These are phyloP conservation scores for Chloranthus sessilifolius DNA, from an alignment of 164 flowering plant species.

Conservation along the genomic window DNA sequence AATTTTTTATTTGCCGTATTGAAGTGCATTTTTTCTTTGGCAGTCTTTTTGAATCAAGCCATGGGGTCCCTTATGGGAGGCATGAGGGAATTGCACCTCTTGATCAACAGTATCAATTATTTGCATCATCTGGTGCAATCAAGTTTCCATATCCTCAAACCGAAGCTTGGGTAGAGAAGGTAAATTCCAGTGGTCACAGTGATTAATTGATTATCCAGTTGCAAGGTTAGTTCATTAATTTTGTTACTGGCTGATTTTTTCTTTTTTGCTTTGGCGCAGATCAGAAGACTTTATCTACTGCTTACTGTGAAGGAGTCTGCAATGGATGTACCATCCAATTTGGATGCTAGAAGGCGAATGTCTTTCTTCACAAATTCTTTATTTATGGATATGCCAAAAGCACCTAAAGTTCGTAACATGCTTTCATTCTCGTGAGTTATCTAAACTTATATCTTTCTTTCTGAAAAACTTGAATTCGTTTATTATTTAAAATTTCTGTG, in stretches of 20 bases:
- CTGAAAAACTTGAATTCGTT: too few relatives aligned
- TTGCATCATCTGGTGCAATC: slow-evolving; percentile 81
- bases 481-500: neutral
- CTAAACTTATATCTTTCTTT: neutral
- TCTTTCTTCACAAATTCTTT: slow-evolving; percentile 93
- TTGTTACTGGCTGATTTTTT: neutral
- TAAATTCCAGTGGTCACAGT: slow-evolving; percentile 13
- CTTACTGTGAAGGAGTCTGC: slow-evolving; percentile 97
- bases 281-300: slow-evolving; percentile 68
- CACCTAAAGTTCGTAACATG: slow-evolving; percentile 99
- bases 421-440: slow-evolving; percentile 89
- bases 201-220: too few relatives aligned
- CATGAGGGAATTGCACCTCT: slow-evolving; percentile 53
- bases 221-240: neutral
- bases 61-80: slow-evolving; percentile 50
- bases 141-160: slow-evolving; percentile 58
- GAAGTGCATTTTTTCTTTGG: neutral
- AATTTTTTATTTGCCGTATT: slow-evolving; percentile 3
- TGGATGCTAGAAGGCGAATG: slow-evolving; percentile 93
- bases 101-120: slow-evolving; percentile 65
- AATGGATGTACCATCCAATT: slow-evolving; percentile 95
- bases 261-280: slow-evolving; percentile 44
- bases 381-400: slow-evolving; percentile 93
- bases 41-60: slow-evolving; percentile 72
- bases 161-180: slow-evolving; percentile 97